These are phyloP conservation scores for Microstegium vimineum DNA, from an alignment of 176 grass and related monocot genomes.

Conservation along the genomic window DNA sequence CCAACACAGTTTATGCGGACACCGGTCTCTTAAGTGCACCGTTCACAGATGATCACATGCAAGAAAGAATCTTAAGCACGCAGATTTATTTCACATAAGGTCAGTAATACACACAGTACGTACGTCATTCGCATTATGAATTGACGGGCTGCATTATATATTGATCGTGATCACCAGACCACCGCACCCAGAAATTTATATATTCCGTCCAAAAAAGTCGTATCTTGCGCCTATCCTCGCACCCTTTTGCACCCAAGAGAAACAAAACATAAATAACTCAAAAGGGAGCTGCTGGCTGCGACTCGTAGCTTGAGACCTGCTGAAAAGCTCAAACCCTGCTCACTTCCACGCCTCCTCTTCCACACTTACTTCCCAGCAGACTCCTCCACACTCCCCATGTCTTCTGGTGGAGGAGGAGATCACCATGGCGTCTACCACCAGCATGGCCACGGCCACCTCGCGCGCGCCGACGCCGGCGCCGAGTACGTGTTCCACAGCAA, in stretches of 20 bases:
- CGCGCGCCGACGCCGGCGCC: not conserved
- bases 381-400: slow-evolving; percentile 24
- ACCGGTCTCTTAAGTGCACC: not conserved
- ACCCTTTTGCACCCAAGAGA: slow-evolving; percentile 24
- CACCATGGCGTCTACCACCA: slow-evolving; percentile 18
- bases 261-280: slow-evolving; percentile 17
- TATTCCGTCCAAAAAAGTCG: slow-evolving; percentile 39
- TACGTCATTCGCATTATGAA: slow-evolving; percentile 28
- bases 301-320: not conserved
- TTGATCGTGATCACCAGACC: slow-evolving; percentile 24
- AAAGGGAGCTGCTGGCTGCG: not conserved
- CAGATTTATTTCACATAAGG: not conserved
- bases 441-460: not conserved
- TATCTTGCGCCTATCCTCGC: slow-evolving; percentile 38
- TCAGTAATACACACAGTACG: not conserved
- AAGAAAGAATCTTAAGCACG: slow-evolving; percentile 15
- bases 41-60: slow-evolving; percentile 20
- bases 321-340: slow-evolving; percentile 43
- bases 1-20: not conserved
- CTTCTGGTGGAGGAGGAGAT: slow-evolving; percentile 51
- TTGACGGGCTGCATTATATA: slow-evolving; percentile 29
- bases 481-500: slow-evolving; percentile 35
- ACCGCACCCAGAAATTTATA: slow-evolving; percentile 27
- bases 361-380: slow-evolving; percentile 22
- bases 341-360: slow-evolving; percentile 37